Percentiles rank a stretch among this genome's conserved stretches.
Conservation (phyloP, 108 stramenopile genomes). For the Cyclotella kingstonii region DNA sequence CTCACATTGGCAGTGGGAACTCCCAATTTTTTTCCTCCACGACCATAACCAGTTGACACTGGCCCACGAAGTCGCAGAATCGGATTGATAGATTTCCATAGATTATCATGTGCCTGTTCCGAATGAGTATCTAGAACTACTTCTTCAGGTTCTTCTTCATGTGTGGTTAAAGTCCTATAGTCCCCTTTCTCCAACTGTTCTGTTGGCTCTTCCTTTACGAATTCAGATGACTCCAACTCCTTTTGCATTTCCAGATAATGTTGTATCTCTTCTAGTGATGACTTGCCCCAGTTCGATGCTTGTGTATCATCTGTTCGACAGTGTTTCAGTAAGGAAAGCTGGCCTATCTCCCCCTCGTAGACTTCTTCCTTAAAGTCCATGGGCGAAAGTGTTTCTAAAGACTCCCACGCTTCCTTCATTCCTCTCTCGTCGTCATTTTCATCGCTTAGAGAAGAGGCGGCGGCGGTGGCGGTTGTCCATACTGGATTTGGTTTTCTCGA, state of each 20-base stretch:
- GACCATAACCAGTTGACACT: conserved; percentile 80
- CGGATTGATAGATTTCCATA: conserved; percentile 46
- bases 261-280: conserved; percentile 25
- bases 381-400: conserved; percentile 12
- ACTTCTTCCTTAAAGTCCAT: neutral
- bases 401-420: conserved; percentile 33
- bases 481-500: no score
- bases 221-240: conserved; percentile 24
- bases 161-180: no score
- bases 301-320: conserved; percentile 40
- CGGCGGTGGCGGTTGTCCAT: no score
- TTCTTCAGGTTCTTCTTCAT: no score
- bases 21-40: conserved; percentile 87
- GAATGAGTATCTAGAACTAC: neutral
- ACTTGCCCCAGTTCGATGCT: conserved; percentile 21
- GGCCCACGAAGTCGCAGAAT: conserved; percentile 58
- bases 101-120: conserved; percentile 10
- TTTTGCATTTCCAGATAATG: conserved; percentile 31
- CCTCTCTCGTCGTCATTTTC: conserved; percentile 16
- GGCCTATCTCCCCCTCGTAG: neutral
- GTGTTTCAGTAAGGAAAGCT: conserved; percentile 2
- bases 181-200: conserved; percentile 2
- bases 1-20: conserved; percentile 87
- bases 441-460: no score
- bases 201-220: no score